Percentiles rank a stretch among this genome's conserved stretches.
These are phyloP conservation scores for Solanum medicagineum DNA, from an alignment of 257 asterid genomes.

Conservation along the genomic window DNA sequence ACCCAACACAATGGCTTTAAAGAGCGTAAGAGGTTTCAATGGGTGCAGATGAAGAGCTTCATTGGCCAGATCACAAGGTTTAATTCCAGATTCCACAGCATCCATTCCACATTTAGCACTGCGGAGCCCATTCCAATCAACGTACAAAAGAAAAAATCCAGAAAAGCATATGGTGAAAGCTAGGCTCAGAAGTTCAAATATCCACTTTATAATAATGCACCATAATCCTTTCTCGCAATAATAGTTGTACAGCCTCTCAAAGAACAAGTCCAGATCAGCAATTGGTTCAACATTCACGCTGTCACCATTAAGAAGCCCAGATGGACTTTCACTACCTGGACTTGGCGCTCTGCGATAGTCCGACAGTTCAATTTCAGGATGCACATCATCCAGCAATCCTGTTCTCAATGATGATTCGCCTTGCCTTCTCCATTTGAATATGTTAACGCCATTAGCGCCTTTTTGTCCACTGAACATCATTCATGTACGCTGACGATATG, in stretches of 20 bases:
- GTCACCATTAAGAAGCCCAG: constrained; percentile 87
- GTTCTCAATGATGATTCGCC: constrained; percentile 49
- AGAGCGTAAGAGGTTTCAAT: constrained; percentile 59
- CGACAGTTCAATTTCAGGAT: constrained; percentile 75
- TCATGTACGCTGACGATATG: constrained; percentile 35
- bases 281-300: constrained; percentile 55
- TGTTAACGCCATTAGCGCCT: constrained; percentile 43
- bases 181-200: constrained; percentile 75
- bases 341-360: constrained; percentile 75
- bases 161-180: constrained; percentile 85
- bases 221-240: constrained; percentile 95
- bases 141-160: constrained; percentile 67
- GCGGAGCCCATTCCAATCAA: constrained; percentile 96
- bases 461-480: constrained; percentile 84
- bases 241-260: constrained; percentile 81
- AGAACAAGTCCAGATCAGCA: constrained; percentile 80
- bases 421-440: constrained; percentile 61
- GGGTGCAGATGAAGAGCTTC: constrained; percentile 94
- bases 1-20: constrained; percentile 68
- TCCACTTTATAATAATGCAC: constrained; percentile 89
- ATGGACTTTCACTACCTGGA: constrained; percentile 88
- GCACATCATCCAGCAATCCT: constrained; percentile 51
- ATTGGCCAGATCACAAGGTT: constrained; percentile 78
- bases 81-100: constrained; percentile 96
- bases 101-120: constrained; percentile 97